Base-by-base conservation (phyloP, 1,284 basidiomycete genomes). In the Termitomyces sp. region DNA sequence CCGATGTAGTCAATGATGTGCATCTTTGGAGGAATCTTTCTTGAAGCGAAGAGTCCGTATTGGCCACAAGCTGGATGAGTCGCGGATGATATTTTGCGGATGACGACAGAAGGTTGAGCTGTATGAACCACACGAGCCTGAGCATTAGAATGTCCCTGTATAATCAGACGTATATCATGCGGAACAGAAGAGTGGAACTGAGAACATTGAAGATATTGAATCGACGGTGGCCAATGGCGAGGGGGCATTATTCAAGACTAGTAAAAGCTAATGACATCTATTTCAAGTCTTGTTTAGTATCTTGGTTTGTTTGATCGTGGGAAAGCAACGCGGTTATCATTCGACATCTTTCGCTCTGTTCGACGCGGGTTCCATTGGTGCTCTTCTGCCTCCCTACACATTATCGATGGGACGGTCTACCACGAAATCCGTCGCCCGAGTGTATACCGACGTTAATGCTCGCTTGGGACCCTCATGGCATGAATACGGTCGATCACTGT, bases 61-160 rank as follows among this genome's bases (percentile, higher is more conserved):
- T 97, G 94, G 0, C 92, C 91, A 53, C 69, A 66, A n/a, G 92
- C 89, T 21, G 93, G 92, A 71, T 94, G 92, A 34, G 65, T 67
- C 10, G 70, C 42, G 45, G 70, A 70, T 43, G 71, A 58, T 56
- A 82, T 79, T 19, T 48, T 67, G 64, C 68, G 79, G 67, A 85
- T 84, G 59, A 63, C 58, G 38, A 76, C 72, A 46, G 61, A 65
- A 52, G 62, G 59, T 46, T 59, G 63, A 40, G 44, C 33, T 55
- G 62, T 50, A 55, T 50, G 53, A 10, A 17, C 49, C 13, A 17
- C 8, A 50, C 17, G 61, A 26, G 50, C 54, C 34, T 48, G 52
- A n/a, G n/a, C 28, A 26, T 44, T 54, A 52, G 58, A 58, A 40
- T 50, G 46, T 41, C 63, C 63, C 52, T 64, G 54, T 40, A 76